Evolutionary conservation across 148 eudicot genomes (phyloP), one percentile per base, ranked within the genome.

Genomic region (Fallopia convolvulus): DNA sequence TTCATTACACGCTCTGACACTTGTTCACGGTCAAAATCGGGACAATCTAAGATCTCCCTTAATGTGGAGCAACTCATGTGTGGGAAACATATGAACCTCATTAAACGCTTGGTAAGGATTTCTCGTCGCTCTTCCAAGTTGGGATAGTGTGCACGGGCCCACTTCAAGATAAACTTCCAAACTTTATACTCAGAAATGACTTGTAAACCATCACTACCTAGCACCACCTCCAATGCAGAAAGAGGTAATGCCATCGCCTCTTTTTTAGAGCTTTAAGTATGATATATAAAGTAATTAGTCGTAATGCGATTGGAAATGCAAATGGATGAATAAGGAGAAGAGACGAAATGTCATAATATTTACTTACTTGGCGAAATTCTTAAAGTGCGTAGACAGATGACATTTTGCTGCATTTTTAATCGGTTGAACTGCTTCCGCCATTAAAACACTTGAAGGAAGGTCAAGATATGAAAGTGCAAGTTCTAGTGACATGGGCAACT

Each of bases 141-240:
- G 11, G 92, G 93, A 73, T 88, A 89, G 78, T 87, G 89, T 70
- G 83, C 56, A 58, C 93, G 82, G 5, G 88, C 83, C 97, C 97
- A 92, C 82, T 87, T 90, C 75, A 92, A 74, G 26, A 85, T 95
- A 72, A 92, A 88, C 70, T 90, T 95, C 26, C 87, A 90, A 8
- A 92, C 93, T 3, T 89, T 88, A 76, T 92, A 93, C 81, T 92
- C 97, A 12, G 97, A 92, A 72, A 91, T 89, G 78, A 92, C 93
- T 66, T 92, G 97, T 63, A 92, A 89, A 72, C 89, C 93, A 71
- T 88, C 95, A 75, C 93, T 92, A 0, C 88, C 81, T 77, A 92
- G 84, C 65, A 92, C 73, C 65, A 95, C 91, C 81, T 92, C 97
- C 17, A 92, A 81, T 63, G 93, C 95, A 44, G 95, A 88, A 70